Conservation (phyloP, 1,284 basidiomycete species). For the Thecaphora thlaspeos region DNA sequence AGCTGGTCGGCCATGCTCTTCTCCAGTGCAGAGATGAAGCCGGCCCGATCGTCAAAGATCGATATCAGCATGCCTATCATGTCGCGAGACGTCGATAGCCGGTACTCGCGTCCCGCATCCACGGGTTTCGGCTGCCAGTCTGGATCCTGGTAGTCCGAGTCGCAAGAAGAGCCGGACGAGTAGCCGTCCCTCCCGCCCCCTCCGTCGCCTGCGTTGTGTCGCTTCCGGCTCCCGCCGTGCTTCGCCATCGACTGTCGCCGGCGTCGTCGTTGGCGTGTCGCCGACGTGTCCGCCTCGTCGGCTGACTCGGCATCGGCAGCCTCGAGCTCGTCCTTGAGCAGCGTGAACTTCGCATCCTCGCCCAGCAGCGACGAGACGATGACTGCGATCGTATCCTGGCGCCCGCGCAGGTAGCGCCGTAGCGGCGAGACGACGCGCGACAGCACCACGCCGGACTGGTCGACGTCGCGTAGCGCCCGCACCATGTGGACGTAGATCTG, state of each 20-base stretch:
- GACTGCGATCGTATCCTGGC: slow-evolving; percentile 49
- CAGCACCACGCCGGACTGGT: slow-evolving; percentile 85
- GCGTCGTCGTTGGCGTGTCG: slow-evolving; percentile 7
- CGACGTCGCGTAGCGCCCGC: slow-evolving; percentile 81
- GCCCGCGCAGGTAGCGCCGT: slow-evolving; percentile 42
- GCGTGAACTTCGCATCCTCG: slow-evolving; percentile 46
- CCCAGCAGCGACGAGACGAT: slow-evolving; percentile 53
- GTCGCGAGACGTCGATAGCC: slow-evolving; percentile 46
- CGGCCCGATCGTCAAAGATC: slow-evolving; percentile 54
- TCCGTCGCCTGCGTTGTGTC: neutral
- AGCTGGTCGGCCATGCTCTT: slow-evolving; percentile 51
- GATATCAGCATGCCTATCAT: slow-evolving; percentile 53
- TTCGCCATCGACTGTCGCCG: slow-evolving; percentile 13
- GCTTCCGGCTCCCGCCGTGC: neutral
- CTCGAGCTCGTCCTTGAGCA: slow-evolving; percentile 49
- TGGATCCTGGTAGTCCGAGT: slow-evolving; percentile 34
- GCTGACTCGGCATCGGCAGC: slow-evolving; percentile 24
- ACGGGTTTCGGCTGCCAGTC: slow-evolving; percentile 45
- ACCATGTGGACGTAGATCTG: slow-evolving; percentile 93
- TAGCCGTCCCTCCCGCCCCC: slow-evolving; percentile 4
- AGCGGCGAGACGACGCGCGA: slow-evolving; percentile 51
- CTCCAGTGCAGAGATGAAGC: slow-evolving; percentile 53
- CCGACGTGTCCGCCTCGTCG: slow-evolving; percentile 5
- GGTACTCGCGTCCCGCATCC: slow-evolving; percentile 45
- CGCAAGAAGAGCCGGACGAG: slow-evolving; percentile 21